Base-by-base conservation (phyloP, 106 monocot genomes). In the Acanthochlamys bracteata region DNA sequence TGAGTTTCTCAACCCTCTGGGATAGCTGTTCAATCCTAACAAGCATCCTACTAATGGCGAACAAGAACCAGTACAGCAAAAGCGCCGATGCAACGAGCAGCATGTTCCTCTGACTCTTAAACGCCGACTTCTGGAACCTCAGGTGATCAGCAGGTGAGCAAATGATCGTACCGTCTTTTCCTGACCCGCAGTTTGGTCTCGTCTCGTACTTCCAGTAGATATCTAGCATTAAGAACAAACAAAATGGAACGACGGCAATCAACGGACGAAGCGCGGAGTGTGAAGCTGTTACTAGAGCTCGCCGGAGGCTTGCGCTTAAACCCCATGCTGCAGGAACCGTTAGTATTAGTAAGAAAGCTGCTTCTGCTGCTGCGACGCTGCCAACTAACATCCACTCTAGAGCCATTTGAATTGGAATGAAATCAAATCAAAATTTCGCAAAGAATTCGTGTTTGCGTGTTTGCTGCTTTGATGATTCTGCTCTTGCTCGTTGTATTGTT, bases 61-160 rank as follows among this genome's bases (percentile, higher is more conserved):
- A 90, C 22, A 90, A 75, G 27, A 90, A 70, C 90, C 90, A 90
- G 65, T 90, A 86, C 59, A 86, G 61, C 22, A 90, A 9, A 15
- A 90, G 69, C 10, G 90, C 71, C 43, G 86, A 45, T 56, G 86
- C 86, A 52, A 90, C 83, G 61, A 90, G 86, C 17, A 90, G 46
- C 25, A 78, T 86, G 80, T 90, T 90, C 52, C 83, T 74, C 75
- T 90, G 90, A 65, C 83, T 80, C 86, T 90, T 90, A 67, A 90
- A 72, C 64, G 73, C 58, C 60, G 90, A 90, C 53, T 83, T 83
- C 76, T 90, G 83, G 71, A 86, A 80, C 33, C 78, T 77, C 58
- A 86, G 77, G 63, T 83, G 65, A 76, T 89, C 89, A 39, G 22
- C 22, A 10, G 55, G 55, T 20, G 55, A 19, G 9, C 42, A 64